Evolutionary conservation across 257 asterid genomes (phyloP), one percentile per base, ranked within the genome.

Genomic region (Capsicum chinense): DNA sequence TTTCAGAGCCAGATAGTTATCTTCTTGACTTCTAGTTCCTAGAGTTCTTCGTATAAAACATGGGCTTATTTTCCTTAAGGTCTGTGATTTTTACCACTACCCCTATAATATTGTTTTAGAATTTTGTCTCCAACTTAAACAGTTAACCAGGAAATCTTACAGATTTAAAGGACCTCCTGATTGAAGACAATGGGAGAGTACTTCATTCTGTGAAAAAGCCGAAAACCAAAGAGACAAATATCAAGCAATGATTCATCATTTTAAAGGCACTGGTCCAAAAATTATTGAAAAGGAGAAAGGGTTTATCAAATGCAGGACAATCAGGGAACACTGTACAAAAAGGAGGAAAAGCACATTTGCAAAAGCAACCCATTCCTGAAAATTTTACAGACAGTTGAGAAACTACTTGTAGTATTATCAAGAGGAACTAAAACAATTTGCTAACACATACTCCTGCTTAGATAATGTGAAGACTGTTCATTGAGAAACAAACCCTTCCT

Each of bases 1-100:
- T 26, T 26, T 26, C 33, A 26, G 33, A 26, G 33, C 33, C 33
- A 26, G 33, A 26, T 26, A 26, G 12, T 7, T 76, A 50, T 76
- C 21, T 52, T 50, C 48, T 26, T 21, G 19, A 74, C 15, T 21
- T 26, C 62, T 7, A 0, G 62, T 52, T 50, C 80, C 19, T 74
- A 48, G 37, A 48, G 19, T 50, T 74, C 44, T 74, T 26, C 4
- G 6, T 50, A 44, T 19, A 71, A 48, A 11, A 73, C 59, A 73
- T 73, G 80, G 12, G n/a, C 59, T 73, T 73, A 48, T 73, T 73
- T 5, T 73, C 47, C 59, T 11, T 48, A 48, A 6, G 60, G 60
- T 48, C 12, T 76, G 81, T 76, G 81, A 76, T 76, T 52, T 68
- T 76, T 21, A 76, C 81, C 42, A 73, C 5, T 76, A 21, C 33